These are phyloP conservation scores for Canariomyces notabilis DNA, from an alignment of 2,329 filamentous ascomycete genomes.

Conservation along the genomic window DNA sequence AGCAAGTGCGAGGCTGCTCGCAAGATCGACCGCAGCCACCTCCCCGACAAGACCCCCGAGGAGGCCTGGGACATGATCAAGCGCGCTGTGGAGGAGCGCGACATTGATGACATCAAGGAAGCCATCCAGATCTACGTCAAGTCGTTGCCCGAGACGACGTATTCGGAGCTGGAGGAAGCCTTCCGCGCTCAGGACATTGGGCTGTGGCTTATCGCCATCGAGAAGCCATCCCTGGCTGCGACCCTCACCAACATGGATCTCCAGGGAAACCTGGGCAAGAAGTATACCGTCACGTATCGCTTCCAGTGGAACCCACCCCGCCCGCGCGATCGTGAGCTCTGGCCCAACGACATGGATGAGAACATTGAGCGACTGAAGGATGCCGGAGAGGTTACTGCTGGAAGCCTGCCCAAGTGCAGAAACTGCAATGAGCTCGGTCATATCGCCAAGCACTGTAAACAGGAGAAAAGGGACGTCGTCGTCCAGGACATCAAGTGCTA, in stretches of 20 bases:
- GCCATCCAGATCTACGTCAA: slow-evolving; percentile 58
- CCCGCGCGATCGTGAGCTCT: slow-evolving; percentile 53
- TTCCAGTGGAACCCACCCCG: slow-evolving; percentile 53
- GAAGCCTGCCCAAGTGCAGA: slow-evolving; percentile 53
- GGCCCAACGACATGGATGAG: slow-evolving; percentile 55
- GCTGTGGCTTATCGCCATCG: slow-evolving; percentile 58
- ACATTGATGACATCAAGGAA: slow-evolving; percentile 59
- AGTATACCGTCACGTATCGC: slow-evolving; percentile 59
- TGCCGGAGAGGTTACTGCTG: slow-evolving; percentile 59
- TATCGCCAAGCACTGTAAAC: slow-evolving; percentile 51
- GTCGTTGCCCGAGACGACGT: slow-evolving; percentile 51
- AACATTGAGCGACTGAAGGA: slow-evolving; percentile 60
- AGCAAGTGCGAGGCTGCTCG: slow-evolving; percentile 55
- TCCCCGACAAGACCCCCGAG: slow-evolving; percentile 48
- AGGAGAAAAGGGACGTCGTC: slow-evolving; percentile 43
- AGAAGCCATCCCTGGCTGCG: slow-evolving; percentile 48
- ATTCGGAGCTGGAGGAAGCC: slow-evolving; percentile 54
- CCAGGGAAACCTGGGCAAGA: slow-evolving; percentile 62
- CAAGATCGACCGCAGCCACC: slow-evolving; percentile 48
- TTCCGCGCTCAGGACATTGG: slow-evolving; percentile 51
- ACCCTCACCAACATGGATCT: slow-evolving; percentile 68
- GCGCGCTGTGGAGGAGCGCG: slow-evolving; percentile 46
- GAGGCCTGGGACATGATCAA: slow-evolving; percentile 54
- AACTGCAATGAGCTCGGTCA: slow-evolving; percentile 65
- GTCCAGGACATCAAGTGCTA: slow-evolving; percentile 52